phyloP scores from a whole-genome alignment of 2,329 filamentous ascomycete genomes.

The Ophiostoma sp. region DNA sequence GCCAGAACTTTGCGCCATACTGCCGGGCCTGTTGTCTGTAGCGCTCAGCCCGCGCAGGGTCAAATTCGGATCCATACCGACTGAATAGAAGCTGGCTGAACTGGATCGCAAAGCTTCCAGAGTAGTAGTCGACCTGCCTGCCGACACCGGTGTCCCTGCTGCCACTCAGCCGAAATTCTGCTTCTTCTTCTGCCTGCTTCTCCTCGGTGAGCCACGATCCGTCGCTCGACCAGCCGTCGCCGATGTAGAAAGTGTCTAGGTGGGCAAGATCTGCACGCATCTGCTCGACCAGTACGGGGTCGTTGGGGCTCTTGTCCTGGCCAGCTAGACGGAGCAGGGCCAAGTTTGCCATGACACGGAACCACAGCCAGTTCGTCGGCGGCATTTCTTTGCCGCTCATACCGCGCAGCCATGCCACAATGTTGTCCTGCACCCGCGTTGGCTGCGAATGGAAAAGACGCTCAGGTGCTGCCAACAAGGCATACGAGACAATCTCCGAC shows the following conservation, averaged over 20 bases:
- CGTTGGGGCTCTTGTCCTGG: not conserved
- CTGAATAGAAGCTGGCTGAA: conserved; percentile 37
- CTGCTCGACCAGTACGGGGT: conserved; percentile 1
- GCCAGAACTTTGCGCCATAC: conserved; percentile 38
- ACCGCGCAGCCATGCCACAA: conserved; percentile 23
- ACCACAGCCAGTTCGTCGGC: conserved; percentile 27
- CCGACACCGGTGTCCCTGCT: conserved; percentile 6
- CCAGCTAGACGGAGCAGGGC: conserved; percentile 20
- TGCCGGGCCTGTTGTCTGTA: conserved; percentile 32
- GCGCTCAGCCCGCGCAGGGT: conserved; percentile 34
- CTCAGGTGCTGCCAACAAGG: conserved; percentile 41
- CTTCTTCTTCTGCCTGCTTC: conserved; percentile 13
- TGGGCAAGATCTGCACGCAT: conserved; percentile 22
- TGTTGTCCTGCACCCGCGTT: conserved; percentile 32
- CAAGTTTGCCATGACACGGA: conserved; percentile 26
- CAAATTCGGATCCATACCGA: conserved; percentile 35
- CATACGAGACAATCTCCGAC: conserved; percentile 46
- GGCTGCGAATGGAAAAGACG: conserved; percentile 33
- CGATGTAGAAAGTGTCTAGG: conserved; percentile 24
- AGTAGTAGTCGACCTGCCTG: conserved; percentile 27
- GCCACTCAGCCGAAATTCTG: not conserved
- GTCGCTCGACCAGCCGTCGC: conserved; percentile 25
- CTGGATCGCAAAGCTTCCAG: conserved; percentile 29
- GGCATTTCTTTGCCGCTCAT: conserved; percentile 25
- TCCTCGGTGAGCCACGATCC: conserved; percentile 22